Evolutionary conservation across 2,329 filamentous ascomycete genomes (phyloP), one percentile per base, ranked within the genome.

Genomic region (Boeremia exigua): DNA sequence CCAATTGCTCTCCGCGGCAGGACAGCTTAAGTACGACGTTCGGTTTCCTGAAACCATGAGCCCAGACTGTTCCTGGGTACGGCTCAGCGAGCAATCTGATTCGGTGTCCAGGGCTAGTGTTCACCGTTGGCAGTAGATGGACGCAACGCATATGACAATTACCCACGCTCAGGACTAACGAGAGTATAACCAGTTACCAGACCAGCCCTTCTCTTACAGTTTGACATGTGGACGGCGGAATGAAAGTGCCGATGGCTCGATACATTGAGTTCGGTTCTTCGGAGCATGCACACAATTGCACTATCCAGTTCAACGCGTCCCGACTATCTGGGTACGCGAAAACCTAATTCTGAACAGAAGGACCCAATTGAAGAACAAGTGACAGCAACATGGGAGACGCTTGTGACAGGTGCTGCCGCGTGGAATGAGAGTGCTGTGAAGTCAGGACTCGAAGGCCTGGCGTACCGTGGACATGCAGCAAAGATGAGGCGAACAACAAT

Each of bases 291-390:
- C 27, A 27, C 45, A 57, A 59, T 48, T 59, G 46, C 28, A 47
- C 30, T 39, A 42, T 46, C 48, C 43, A 51, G 36, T 45, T 40
- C 57, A 27, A 34, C 39, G n/a, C 44, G 59, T 56, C 42, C 38
- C 45, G 56, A 39, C 47, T 39, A 54, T 19, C 33, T 60, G 59
- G 39, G 23, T 59, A 56, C 25, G 54, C 48, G 56, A 63, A 34
- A 63, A 59, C 44, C 58, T 43, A 58, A 58, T 59, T 54, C 45
- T 44, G 23, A 53, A 37, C 25, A 28, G 34, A 17, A 15, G 14
- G 33, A 33, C 36, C 23, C 27, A 19, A 33, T 37, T 12, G 10
- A 6, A 2, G 11, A 15, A 23, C 10, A 17, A 36, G 47, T 30
- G 23, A 44, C 15, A 11, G 27, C 7, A 19, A 12, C 14, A 23